These are phyloP conservation scores for Apiospora phragmitis DNA, from an alignment of 2,329 filamentous ascomycete species.

Conservation along the genomic window DNA sequence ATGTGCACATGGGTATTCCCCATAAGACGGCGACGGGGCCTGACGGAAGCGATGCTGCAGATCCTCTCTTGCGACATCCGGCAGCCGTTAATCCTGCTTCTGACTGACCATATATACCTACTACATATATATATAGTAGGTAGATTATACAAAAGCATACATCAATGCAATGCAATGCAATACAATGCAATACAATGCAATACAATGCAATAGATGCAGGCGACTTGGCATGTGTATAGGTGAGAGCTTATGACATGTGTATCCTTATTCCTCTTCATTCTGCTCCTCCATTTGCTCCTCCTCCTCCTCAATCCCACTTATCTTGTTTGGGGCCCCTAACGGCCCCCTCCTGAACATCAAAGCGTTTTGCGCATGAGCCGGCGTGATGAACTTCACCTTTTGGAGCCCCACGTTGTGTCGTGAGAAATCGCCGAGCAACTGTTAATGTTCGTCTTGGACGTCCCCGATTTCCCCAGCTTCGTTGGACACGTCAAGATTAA, in stretches of 20 bases:
- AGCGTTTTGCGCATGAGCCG: conserved; percentile 1
- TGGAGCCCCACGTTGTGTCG: background rate
- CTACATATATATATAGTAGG: background rate
- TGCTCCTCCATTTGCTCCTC: background rate
- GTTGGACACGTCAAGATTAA: background rate
- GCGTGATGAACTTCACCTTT: background rate
- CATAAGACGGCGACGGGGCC: background rate
- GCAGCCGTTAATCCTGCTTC: background rate
- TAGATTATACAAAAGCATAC: background rate
- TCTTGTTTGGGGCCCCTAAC: background rate
- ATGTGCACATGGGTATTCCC: background rate
- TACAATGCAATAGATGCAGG: too few species aligned
- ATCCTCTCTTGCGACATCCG: background rate
- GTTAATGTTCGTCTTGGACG: background rate
- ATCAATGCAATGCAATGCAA: background rate
- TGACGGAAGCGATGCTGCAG: background rate
- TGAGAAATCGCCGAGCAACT: background rate
- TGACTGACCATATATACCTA: background rate
- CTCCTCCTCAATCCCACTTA: background rate
- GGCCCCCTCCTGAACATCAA: background rate
- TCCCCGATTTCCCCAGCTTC: background rate
- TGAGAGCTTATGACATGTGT: background rate
- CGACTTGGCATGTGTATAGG: background rate
- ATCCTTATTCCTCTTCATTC: background rate
- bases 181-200: too few species aligned